A percentile compares a stretch with the other conserved stretches of the same genome.
These are phyloP conservation scores for Manihot esculenta DNA, from an alignment of 441 rosid genomes.

Conservation along the genomic window DNA sequence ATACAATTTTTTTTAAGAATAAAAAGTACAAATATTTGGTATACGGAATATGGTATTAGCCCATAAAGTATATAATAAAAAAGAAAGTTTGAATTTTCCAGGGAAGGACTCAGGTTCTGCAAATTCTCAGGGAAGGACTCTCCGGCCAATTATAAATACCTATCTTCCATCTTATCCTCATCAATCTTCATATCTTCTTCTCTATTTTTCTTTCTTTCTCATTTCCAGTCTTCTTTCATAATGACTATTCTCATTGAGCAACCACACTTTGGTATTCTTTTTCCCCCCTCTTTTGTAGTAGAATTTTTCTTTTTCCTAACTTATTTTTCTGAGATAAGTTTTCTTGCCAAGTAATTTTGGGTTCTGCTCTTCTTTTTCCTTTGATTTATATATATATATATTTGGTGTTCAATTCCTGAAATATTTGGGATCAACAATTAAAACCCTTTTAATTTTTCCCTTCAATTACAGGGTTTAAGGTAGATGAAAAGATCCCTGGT, in stretches of 20 bases:
- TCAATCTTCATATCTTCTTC: not conserved
- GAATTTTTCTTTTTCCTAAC: not conserved
- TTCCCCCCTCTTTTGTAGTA: not conserved
- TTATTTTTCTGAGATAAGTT: not conserved
- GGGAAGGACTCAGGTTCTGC: constrained; percentile 44
- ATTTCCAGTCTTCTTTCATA: constrained; percentile 15
- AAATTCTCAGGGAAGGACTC: constrained; percentile 60
- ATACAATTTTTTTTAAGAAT: too few species aligned
- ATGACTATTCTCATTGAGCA: constrained; percentile 53
- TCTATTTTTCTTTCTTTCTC: not conserved
- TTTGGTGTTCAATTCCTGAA: not conserved
- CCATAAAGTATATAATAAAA: constrained; percentile 6
- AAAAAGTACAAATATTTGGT: too few species aligned
- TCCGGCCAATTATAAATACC: constrained; percentile 51
- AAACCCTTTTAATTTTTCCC: not conserved
- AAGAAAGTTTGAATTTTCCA: constrained; percentile 24
- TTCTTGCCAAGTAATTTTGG: not conserved
- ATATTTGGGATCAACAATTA: not conserved
- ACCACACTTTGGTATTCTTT: constrained; percentile 39
- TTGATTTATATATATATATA: too few species aligned
- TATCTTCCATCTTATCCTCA: not conserved
- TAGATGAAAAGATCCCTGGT: constrained; percentile 26
- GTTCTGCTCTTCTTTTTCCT: not conserved
- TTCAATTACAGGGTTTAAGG: constrained; percentile 26
- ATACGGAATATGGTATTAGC: not conserved